Conservation (phyloP, 2,329 filamentous ascomycete species). For the Claviceps pusilla region DNA sequence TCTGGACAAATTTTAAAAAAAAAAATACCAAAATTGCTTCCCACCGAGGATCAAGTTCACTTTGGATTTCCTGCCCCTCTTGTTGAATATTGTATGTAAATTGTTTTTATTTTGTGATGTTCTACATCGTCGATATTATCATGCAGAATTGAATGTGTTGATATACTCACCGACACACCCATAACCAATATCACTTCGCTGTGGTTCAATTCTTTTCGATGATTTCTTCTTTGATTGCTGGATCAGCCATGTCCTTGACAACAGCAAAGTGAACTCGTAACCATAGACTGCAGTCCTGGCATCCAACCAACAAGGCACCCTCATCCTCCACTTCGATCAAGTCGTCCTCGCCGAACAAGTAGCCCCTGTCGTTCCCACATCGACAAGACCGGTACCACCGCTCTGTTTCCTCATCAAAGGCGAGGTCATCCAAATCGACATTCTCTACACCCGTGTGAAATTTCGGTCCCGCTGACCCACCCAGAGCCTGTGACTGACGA, state of each 20-base stretch:
- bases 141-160: not conserved
- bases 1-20: constrained; percentile 34
- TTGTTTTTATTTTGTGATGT: not conserved
- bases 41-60: constrained; percentile 8
- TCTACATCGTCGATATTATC: not conserved
- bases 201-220: not conserved
- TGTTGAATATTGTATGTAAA: not conserved
- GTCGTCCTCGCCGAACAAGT: constrained; percentile 42
- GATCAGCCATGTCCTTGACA: constrained; percentile 20
- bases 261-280: constrained; percentile 49
- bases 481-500: constrained; percentile 13
- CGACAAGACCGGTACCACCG: constrained; percentile 45
- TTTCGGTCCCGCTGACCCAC: constrained; percentile 5
- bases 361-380: constrained; percentile 49
- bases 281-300: constrained; percentile 52
- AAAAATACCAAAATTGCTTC: constrained; percentile 36
- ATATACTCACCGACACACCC: not conserved
- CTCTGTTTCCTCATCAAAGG: constrained; percentile 31
- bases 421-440: constrained; percentile 50
- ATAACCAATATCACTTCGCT: not conserved
- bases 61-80: not conserved
- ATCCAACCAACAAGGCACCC: constrained; percentile 49
- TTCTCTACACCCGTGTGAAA: constrained; percentile 48
- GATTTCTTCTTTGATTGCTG: constrained; percentile 7
- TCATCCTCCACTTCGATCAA: constrained; percentile 42